Base-by-base conservation (phyloP, 805 yeast genomes). In the Saturnispora dispora region DNA sequence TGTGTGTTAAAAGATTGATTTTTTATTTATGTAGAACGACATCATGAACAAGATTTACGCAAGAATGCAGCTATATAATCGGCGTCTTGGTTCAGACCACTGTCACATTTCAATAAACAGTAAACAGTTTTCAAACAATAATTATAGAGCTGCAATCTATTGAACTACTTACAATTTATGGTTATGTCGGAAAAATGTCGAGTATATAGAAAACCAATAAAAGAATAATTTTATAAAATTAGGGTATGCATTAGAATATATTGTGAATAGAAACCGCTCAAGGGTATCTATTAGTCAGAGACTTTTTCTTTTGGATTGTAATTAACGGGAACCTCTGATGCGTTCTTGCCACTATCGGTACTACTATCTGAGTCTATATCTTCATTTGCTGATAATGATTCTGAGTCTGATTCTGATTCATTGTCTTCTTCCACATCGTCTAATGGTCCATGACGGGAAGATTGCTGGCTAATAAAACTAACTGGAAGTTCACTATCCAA, bases 401-500 rank as follows among this genome's bases (percentile, higher is more conserved):
- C 20, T 7, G n/a, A n/a, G n/a, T n/a, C n/a, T n/a, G 28, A 25
- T 7, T 25, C 28, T 9, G 41, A 37, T 18, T 28, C 27, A 20
- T 37, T 11, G 15, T 43, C 51, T 35, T 48, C 51, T 25, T 41
- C 47, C 27, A 48, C 51, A 36, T 48, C 28, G 8, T 45, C 37
- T 22, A 48, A 17, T 13, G 51, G 51, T 5, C 41, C 51, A n/a
- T 10, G 42, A 3, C 25, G 9, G 5, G 51, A 48, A 3, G 52
- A 48, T 20, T 30, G 35, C 8, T 47, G 53, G 43, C 58, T 55
- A 3, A 55, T 55, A 45, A 50, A 55, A 47, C 58, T 55, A 2
- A 55, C 58, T 17, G 58, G 58, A 32, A 49, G 44, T 36, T 55
- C 58, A 45, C 56, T 50, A 47, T 53, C 56, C 4, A 53, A 40